Conservation (phyloP, 805 yeast species). For the Tetrapisispora iriomotensis region DNA sequence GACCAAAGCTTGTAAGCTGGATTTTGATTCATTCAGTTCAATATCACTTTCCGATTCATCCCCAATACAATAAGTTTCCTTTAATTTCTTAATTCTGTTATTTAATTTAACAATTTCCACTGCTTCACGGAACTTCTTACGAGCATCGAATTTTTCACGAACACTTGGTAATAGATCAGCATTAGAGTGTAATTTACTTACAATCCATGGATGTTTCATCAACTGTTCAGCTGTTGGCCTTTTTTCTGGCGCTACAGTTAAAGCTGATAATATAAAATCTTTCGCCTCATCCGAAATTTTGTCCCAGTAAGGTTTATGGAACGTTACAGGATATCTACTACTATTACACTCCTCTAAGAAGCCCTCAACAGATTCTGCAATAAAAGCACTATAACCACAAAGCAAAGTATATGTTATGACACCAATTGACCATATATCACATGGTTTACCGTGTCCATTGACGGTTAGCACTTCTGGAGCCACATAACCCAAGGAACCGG, state of each 20-base stretch:
- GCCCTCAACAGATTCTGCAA: constrained; percentile 72
- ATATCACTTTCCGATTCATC: constrained; percentile 31
- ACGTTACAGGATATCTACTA: constrained; percentile 65
- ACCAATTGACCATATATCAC: constrained; percentile 94
- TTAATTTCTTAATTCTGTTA: constrained; percentile 66
- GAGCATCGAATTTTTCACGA: constrained; percentile 74
- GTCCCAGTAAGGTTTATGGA: constrained; percentile 82
- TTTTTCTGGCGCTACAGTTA: constrained; percentile 54
- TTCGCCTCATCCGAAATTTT: constrained; percentile 74
- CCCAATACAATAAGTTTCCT: constrained; percentile 41
- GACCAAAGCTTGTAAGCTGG: constrained; percentile 15
- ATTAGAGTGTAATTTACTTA: constrained; percentile 35
- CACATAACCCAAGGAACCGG: constrained; percentile 93
- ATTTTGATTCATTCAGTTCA: constrained; percentile 15
- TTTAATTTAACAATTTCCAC: constrained; percentile 75
- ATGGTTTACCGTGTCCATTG: constrained; percentile 86
- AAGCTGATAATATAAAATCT: constrained; percentile 59
- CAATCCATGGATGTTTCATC: constrained; percentile 69
- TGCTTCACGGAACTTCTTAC: constrained; percentile 73
- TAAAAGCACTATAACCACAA: constrained; percentile 88
- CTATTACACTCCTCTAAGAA: constrained; percentile 69
- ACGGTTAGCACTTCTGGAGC: constrained; percentile 88
- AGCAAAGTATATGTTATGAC: constrained; percentile 83
- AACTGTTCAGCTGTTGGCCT: constrained; percentile 64
- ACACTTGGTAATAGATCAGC: constrained; percentile 74